These are phyloP conservation scores for Paracoccidioides lutzii DNA, from an alignment of 2,329 filamentous ascomycete species.

Conservation along the genomic window DNA sequence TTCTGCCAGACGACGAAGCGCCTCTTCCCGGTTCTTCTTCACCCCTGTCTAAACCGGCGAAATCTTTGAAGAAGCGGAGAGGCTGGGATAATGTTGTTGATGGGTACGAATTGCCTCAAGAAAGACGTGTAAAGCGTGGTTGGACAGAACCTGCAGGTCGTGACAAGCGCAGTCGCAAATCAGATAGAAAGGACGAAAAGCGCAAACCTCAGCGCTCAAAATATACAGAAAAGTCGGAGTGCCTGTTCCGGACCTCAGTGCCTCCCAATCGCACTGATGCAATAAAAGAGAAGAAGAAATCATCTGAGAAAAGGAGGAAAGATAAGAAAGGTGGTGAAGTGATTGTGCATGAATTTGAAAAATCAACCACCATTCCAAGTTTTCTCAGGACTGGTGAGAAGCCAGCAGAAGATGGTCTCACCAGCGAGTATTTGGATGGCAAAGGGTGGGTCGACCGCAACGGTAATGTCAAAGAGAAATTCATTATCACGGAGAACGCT, in stretches of 20 bases:
- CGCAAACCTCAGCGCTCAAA: conserved; percentile 54
- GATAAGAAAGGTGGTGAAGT: conserved; percentile 51
- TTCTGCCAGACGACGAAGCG: conserved; percentile 16
- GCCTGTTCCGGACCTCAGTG: conserved; percentile 70
- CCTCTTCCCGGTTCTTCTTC: conserved; percentile 21
- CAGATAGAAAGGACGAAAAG: conserved; percentile 43
- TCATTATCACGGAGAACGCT: conserved; percentile 19
- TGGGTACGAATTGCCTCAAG: conserved; percentile 59
- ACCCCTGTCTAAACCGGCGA: conserved; percentile 30
- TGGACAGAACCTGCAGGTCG: conserved; percentile 60
- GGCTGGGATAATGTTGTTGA: conserved; percentile 43
- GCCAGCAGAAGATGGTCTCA: conserved; percentile 34
- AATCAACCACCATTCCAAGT: conserved; percentile 66
- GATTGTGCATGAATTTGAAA: conserved; percentile 77
- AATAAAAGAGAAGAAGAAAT: conserved; percentile 6
- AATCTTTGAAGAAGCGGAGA: conserved; percentile 39
- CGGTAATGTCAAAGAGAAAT: conserved; percentile 52
- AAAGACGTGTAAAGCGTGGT: conserved; percentile 72
- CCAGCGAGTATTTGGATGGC: conserved; percentile 61
- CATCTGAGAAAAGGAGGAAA: conserved; percentile 38
- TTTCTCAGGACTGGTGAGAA: conserved; percentile 54
- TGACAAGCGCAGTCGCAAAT: conserved; percentile 29
- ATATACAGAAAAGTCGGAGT: conserved; percentile 68
- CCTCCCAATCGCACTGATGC: conserved; percentile 42
- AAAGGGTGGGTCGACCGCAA: conserved; percentile 77